Conservation (phyloP, 805 yeast species). For the Zygoascus bituminiphila region DNA sequence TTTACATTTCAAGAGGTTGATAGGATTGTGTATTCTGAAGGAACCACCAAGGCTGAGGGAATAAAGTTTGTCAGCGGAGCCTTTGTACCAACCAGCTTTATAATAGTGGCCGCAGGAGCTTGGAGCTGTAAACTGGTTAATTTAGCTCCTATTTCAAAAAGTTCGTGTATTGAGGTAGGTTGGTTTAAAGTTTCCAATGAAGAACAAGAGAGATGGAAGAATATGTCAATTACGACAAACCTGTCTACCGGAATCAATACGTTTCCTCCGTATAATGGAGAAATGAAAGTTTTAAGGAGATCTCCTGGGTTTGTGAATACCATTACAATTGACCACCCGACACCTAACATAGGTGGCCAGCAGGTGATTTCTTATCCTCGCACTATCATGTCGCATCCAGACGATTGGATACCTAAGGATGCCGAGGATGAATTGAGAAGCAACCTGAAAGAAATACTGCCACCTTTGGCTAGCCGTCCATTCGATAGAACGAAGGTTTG, state of each 20-base stretch:
- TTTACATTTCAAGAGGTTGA: slow-evolving; percentile 1
- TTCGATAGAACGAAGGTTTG: slow-evolving; percentile 1
- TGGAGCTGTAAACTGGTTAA: slow-evolving; percentile 5
- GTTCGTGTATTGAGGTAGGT: slow-evolving; percentile 4
- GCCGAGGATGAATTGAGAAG: background rate
- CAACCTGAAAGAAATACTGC: background rate
- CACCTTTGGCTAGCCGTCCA: background rate
- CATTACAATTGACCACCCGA: background rate
- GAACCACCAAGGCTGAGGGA: slow-evolving; percentile 2
- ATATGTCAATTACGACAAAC: slow-evolving; percentile 7
- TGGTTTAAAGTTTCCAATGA: slow-evolving; percentile 5
- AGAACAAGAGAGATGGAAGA: slow-evolving; percentile 5
- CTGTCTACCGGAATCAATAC: slow-evolving; percentile 4
- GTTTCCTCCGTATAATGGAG: slow-evolving; percentile 2
- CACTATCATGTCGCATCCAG: background rate
- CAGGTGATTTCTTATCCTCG: background rate
- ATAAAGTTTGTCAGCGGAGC: background rate
- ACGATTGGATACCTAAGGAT: slow-evolving; percentile 1
- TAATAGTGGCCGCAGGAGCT: slow-evolving; percentile 5
- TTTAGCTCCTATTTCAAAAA: background rate
- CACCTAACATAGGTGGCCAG: background rate
- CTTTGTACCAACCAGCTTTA: background rate
- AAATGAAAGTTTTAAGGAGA: slow-evolving; percentile 1
- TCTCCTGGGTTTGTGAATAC: slow-evolving; percentile 4
- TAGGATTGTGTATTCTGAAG: background rate